phyloP scores from a whole-genome alignment of 768 basidiomycete species.

The Brasilioporus rufonigricans region DNA sequence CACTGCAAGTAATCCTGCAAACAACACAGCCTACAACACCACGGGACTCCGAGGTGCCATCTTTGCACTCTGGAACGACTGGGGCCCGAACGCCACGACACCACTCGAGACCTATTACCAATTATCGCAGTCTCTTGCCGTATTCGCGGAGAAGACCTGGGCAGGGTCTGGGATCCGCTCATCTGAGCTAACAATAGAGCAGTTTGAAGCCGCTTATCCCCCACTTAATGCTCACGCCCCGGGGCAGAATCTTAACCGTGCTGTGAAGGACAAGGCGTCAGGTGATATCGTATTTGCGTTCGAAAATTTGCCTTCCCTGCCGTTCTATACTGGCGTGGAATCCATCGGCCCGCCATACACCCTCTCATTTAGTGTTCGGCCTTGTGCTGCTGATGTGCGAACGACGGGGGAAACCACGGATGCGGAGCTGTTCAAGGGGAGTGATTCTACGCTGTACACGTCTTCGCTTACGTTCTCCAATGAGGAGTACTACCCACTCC shows the following conservation, averaged over 20 bases:
- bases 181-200: constrained; percentile 32
- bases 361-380: constrained; percentile 38
- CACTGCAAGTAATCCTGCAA: constrained; percentile 24
- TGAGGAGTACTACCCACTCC: constrained; percentile 36
- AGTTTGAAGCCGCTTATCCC: constrained; percentile 38
- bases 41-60: constrained; percentile 33
- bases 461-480: constrained; percentile 40
- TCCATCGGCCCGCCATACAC: constrained; percentile 46
- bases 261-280: constrained; percentile 24
- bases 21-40: constrained; percentile 32
- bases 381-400: constrained; percentile 15
- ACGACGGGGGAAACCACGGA: constrained; percentile 11
- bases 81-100: constrained; percentile 46
- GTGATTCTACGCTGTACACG: constrained; percentile 35
- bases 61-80: constrained; percentile 43
- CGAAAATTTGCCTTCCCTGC: constrained; percentile 14
- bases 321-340: constrained; percentile 29
- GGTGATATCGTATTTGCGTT: constrained; percentile 33
- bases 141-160: constrained; percentile 45
- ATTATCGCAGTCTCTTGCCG: constrained; percentile 38
- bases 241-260: constrained; percentile 44
- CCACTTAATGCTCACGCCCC: constrained; percentile 39
- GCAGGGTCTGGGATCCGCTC: constrained; percentile 37
- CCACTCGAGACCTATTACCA: constrained; percentile 44
- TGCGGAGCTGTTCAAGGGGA: constrained; percentile 34